Base-by-base conservation (phyloP, 2,329 filamentous ascomycete species). In the Chrysosporium keratinophilum region DNA sequence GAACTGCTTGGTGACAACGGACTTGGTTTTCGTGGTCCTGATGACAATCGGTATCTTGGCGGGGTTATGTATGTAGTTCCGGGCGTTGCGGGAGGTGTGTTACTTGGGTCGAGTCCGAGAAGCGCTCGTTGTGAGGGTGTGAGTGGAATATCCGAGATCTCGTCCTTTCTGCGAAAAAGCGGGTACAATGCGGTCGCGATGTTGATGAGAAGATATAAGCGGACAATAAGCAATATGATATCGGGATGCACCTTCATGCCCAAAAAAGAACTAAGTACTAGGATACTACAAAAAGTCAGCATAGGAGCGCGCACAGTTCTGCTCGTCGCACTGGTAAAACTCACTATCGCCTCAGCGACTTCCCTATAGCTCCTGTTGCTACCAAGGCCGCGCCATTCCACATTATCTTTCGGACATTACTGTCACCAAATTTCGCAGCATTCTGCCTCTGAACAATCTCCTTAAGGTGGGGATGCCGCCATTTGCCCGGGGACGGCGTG, bases 91-190 rank as follows among this genome's bases (percentile, higher is more conserved):
- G 85, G 79, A 2, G 78, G 76, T 56, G 76, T 80, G 1, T 84
- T 80, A 55, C 77, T 80, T 2, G 88, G 84, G 39, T 84, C 79
- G 2, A 98, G 80, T 46, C 89, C 90, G 50, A 98, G 81, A 12
- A 95, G 79, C 59, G 83, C 78, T 57, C 91, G 85, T 74, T 97
- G 93, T 11, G 83, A 82, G n/a, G 87, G 84, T 0, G 91, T 96
- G 60, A 98, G 79, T 57, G 91, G 83, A 49, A 98, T 95, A 68
- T 98, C 93, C 68, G 83, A 76, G 58, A 96, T 78, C 58, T 89
- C 79, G 68, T 97, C 93, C 61, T 77, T 77, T 42, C 78, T 76
- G 58, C 83, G 80, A 63, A 88, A 70, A 11, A 95, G 78, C 1
- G 91, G 93, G 44, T 82, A 74, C 54, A 87, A 73, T 37, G 88